Conservation (phyloP, 176 grass and related monocot genomes). For the Ampelocalamus luodianensis region DNA sequence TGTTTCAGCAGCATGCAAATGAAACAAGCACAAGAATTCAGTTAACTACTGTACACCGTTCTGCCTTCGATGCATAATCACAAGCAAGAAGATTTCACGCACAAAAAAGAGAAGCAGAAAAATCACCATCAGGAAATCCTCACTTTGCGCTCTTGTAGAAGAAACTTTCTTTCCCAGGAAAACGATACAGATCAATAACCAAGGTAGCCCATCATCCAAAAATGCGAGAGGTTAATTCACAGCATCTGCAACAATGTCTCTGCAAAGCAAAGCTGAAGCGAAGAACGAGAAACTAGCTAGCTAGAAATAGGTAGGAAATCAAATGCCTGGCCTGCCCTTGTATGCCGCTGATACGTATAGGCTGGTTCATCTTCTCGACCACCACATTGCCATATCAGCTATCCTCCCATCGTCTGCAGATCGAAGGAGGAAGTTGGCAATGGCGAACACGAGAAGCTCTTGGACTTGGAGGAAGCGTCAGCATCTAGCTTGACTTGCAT, state of each 20-base stretch:
- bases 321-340: conserved; percentile 67
- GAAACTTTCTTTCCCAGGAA: not conserved
- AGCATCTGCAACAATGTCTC: conserved; percentile 35
- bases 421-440: not conserved
- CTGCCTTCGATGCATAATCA: not conserved
- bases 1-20: not conserved
- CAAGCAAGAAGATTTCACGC: not conserved
- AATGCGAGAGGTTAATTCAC: conserved; percentile 38
- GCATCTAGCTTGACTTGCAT: conserved; percentile 30
- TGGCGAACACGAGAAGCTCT: conserved; percentile 32
- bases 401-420: conserved; percentile 15
- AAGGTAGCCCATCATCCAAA: not conserved
- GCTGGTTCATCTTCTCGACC: conserved; percentile 9
- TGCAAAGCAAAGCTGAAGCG: not conserved
- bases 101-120: not conserved
- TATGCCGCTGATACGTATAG: conserved; percentile 47
- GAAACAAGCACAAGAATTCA: not conserved
- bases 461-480: not conserved
- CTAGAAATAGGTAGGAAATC: conserved; percentile 32
- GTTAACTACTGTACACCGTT: conserved; percentile 8
- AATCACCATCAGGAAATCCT: not conserved
- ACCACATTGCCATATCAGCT: conserved; percentile 18
- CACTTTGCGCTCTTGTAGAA: not conserved
- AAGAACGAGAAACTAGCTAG: not conserved
- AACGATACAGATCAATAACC: conserved; percentile 24